phyloP scores from a whole-genome alignment of 345 rosid genomes.

The Salix udensis region DNA sequence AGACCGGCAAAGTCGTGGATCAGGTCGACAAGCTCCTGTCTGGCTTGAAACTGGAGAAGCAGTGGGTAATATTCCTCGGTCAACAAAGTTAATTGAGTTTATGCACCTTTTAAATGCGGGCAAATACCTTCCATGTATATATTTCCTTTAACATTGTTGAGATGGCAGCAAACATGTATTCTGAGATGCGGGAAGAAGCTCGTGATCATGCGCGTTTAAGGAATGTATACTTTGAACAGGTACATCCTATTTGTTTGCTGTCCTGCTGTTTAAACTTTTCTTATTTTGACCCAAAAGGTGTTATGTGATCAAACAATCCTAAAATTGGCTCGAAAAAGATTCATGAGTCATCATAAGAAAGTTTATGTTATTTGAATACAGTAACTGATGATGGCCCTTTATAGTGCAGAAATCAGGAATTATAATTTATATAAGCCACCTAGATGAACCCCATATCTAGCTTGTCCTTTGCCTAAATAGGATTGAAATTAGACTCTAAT shows the following conservation, averaged over 20 bases:
- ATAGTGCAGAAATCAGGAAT: not conserved
- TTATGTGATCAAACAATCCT: not conserved
- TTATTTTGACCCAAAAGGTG: not conserved
- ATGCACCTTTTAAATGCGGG: constrained; percentile 26
- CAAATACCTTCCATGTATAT: constrained; percentile 29
- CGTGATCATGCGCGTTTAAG: constrained; percentile 87
- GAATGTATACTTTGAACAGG: constrained; percentile 91
- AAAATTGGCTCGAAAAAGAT: not conserved
- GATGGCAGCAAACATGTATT: constrained; percentile 74
- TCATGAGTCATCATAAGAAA: not conserved
- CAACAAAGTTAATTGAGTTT: constrained; percentile 27
- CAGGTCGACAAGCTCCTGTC: constrained; percentile 69
- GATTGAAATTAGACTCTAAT: not conserved
- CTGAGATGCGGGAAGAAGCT: constrained; percentile 90
- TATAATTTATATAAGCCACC: not conserved
- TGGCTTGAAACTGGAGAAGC: constrained; percentile 99
- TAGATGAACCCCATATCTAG: not conserved
- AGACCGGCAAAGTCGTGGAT: constrained; percentile 66
- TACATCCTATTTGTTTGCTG: constrained; percentile 20
- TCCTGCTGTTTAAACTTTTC: not conserved
- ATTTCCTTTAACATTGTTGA: constrained; percentile 48
- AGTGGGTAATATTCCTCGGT: constrained; percentile 70
- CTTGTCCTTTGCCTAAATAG: not conserved
- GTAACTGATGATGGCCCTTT: no score
- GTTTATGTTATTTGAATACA: not conserved